phyloP scores from a whole-genome alignment of 371 early-diverging fungal species.

The Syncephalastrum monosporum region DNA sequence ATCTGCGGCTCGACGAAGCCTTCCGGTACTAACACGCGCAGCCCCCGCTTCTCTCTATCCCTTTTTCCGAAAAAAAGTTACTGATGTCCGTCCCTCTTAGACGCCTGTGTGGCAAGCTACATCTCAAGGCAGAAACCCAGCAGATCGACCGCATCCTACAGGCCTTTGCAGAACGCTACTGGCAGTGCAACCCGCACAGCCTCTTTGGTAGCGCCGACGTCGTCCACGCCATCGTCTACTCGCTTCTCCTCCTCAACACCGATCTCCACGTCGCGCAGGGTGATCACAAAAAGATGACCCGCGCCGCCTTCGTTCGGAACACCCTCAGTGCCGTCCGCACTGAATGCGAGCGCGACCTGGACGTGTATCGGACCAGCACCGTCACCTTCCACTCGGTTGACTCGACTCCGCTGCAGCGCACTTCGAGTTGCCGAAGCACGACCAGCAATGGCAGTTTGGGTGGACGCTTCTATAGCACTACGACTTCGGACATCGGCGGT shows the following conservation, averaged over 20 bases:
- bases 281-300: slow-evolving; percentile 61
- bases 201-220: slow-evolving; percentile 63
- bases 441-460: slow-evolving; percentile 9
- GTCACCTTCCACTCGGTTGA: slow-evolving; percentile 16
- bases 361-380: slow-evolving; percentile 17
- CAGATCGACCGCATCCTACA: slow-evolving; percentile 85
- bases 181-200: slow-evolving; percentile 73
- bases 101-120: slow-evolving; percentile 73
- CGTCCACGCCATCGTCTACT: slow-evolving; percentile 87
- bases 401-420: slow-evolving; percentile 12
- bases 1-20: slow-evolving; percentile 73
- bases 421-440: slow-evolving; percentile 16
- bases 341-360: slow-evolving; percentile 23
- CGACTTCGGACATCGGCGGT: slow-evolving; percentile 9
- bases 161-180: slow-evolving; percentile 77
- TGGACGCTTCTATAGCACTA: slow-evolving; percentile 3
- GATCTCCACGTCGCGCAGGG: slow-evolving; percentile 87
- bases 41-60: background rate
- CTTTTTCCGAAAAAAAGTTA: background rate
- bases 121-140: slow-evolving; percentile 89
- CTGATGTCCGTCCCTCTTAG: slow-evolving; percentile 5
- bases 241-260: slow-evolving; percentile 87
- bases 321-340: slow-evolving; percentile 55
- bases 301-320: slow-evolving; percentile 61
- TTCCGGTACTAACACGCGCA: slow-evolving; percentile 49